Evolutionary conservation across 129 eudicot species (phyloP).

Genomic region (Cynara cardunculus): DNA sequence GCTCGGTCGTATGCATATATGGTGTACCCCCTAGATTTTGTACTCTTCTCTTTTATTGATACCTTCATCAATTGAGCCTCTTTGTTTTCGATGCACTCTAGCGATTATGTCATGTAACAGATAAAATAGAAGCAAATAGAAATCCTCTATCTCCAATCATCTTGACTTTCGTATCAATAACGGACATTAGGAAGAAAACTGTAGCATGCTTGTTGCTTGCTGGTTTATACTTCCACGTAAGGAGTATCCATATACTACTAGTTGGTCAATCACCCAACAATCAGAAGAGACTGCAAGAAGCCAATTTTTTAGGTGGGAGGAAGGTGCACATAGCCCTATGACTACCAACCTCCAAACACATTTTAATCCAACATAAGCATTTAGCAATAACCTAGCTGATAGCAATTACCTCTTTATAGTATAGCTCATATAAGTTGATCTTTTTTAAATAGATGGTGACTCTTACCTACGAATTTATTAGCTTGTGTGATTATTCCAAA

Average conservation of each 20-base stretch:
- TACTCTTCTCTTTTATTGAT: not conserved
- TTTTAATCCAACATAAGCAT: not conserved
- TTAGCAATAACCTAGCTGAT: not conserved
- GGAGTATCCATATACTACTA: not conserved
- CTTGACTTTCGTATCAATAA: no score
- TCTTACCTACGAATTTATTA: slow-evolving; percentile 64
- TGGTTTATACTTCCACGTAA: no score
- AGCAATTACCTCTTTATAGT: not conserved
- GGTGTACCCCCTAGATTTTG: not conserved
- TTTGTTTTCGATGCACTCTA: not conserved
- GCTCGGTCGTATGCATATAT: not conserved
- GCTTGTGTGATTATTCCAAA: slow-evolving; percentile 73
- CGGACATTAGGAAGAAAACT: no score
- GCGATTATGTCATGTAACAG: not conserved
- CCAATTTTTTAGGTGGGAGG: not conserved
- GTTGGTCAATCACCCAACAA: not conserved
- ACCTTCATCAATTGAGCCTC: no score
- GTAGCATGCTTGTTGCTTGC: no score
- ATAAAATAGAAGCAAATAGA: no score
- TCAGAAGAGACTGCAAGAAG: not conserved
- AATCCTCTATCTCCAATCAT: no score
- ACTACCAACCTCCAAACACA: no score
- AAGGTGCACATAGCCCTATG: no score
- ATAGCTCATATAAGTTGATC: not conserved
- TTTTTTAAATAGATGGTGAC: not conserved